These are phyloP conservation scores for Beauveria medogensis DNA, from an alignment of 2,329 filamentous ascomycete genomes.

Conservation along the genomic window DNA sequence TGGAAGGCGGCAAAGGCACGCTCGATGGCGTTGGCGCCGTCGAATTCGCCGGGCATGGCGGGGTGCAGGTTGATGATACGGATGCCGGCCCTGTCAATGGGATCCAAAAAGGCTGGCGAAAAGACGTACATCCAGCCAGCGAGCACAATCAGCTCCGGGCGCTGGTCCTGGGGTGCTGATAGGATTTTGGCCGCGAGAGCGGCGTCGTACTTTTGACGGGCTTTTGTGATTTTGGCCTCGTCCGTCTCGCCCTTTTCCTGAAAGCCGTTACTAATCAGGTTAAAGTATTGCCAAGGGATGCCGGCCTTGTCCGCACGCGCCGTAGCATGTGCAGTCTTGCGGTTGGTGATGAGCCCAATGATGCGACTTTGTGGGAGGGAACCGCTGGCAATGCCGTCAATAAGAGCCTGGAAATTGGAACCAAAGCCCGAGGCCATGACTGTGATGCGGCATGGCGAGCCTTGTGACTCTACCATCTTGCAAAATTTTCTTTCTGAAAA, in stretches of 20 bases:
- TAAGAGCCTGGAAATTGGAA: slow-evolving; percentile 70
- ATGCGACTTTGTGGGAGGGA: slow-evolving; percentile 35
- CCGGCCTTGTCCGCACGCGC: slow-evolving; percentile 37
- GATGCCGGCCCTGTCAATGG: slow-evolving; percentile 53
- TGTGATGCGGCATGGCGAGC: slow-evolving; percentile 42
- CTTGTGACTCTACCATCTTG: slow-evolving; percentile 4
- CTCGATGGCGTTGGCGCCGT: slow-evolving; percentile 70
- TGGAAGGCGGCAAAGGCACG: slow-evolving; percentile 68
- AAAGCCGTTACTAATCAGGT: slow-evolving; percentile 66
- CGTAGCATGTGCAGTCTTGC: slow-evolving; percentile 37
- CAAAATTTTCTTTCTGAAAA: background rate
- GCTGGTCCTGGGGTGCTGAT: slow-evolving; percentile 30
- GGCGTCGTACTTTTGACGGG: slow-evolving; percentile 63
- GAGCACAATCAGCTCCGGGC: slow-evolving; percentile 69
- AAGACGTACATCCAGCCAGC: slow-evolving; percentile 87
- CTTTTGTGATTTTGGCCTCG: slow-evolving; percentile 41
- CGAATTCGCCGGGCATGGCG: slow-evolving; percentile 48
- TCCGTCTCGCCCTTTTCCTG: slow-evolving; percentile 51
- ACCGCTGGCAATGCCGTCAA: slow-evolving; percentile 36
- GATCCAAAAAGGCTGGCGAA: slow-evolving; percentile 58
- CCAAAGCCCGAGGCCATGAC: slow-evolving; percentile 68
- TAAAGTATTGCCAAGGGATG: slow-evolving; percentile 75
- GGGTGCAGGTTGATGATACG: slow-evolving; percentile 80
- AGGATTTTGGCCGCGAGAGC: slow-evolving; percentile 64
- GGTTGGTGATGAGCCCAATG: slow-evolving; percentile 39